Conservation (phyloP, 345 rosid genomes). For the Lumnitzera littorea region DNA sequence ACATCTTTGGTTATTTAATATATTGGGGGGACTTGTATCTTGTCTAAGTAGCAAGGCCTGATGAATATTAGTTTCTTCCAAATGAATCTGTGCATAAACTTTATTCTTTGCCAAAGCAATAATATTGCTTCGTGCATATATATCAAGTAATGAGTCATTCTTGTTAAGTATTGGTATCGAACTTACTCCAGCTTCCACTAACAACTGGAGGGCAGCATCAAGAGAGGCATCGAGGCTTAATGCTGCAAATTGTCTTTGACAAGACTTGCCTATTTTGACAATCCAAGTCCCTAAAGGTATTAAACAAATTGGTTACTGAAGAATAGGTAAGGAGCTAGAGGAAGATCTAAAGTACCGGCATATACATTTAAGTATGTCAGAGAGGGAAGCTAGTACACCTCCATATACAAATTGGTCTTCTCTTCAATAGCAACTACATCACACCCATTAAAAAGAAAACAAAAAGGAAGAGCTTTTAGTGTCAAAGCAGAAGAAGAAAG, state of each 20-base stretch:
- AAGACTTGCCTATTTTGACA: slow-evolving; percentile 64
- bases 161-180: slow-evolving; percentile 31
- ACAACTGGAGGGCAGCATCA: too few species aligned
- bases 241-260: too few species aligned
- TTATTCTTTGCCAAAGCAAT: slow-evolving; percentile 9
- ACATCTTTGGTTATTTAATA: slow-evolving; percentile 58
- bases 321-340: slow-evolving; percentile 70
- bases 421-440: too few species aligned
- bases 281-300: slow-evolving; percentile 82
- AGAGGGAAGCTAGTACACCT: too few species aligned
- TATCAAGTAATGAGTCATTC: too few species aligned
- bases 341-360: slow-evolving; percentile 80
- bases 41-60: slow-evolving; percentile 85
- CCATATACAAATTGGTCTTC: too few species aligned
- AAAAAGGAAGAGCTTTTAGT: too few species aligned
- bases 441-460: too few species aligned
- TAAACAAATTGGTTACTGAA: slow-evolving; percentile 67
- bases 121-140: too few species aligned
- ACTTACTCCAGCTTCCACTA: slow-evolving; percentile 50
- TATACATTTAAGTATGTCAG: slow-evolving; percentile 50
- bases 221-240: too few species aligned
- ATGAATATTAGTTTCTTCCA: slow-evolving; percentile 67
- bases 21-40: slow-evolving; percentile 48
- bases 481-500: too few species aligned
- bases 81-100: slow-evolving; percentile 75